phyloP scores from a whole-genome alignment of 2,329 filamentous ascomycete genomes.

The Penicillium brevicompactum region DNA sequence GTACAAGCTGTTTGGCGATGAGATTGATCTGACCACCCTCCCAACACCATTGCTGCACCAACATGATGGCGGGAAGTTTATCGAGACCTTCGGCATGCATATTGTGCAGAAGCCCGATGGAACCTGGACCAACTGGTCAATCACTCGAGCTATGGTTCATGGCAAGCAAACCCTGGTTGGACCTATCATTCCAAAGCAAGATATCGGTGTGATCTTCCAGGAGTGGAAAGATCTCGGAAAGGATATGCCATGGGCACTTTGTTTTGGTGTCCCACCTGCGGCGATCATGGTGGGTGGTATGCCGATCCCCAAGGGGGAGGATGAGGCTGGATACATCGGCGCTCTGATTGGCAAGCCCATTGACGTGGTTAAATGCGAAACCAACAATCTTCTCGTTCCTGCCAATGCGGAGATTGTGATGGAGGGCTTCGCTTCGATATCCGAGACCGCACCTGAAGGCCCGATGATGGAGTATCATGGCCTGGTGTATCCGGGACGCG shows the following conservation, averaged over 20 bases:
- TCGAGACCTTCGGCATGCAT: slow-evolving; percentile 22
- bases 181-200: slow-evolving; percentile 21
- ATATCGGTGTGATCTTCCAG: slow-evolving; percentile 20
- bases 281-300: slow-evolving; percentile 15
- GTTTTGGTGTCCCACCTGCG: slow-evolving; percentile 21
- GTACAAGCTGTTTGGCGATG: slow-evolving; percentile 21
- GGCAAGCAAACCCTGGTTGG: slow-evolving; percentile 15
- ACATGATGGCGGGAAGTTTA: slow-evolving; percentile 19
- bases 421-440: slow-evolving; percentile 20
- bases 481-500: slow-evolving; percentile 13
- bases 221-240: slow-evolving; percentile 24
- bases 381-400: slow-evolving; percentile 22
- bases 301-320: neutral
- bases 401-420: slow-evolving; percentile 24
- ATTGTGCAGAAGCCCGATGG: slow-evolving; percentile 23
- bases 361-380: slow-evolving; percentile 25
- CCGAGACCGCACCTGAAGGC: slow-evolving; percentile 19
- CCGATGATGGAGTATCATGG: slow-evolving; percentile 27
- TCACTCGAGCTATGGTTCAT: slow-evolving; percentile 22
- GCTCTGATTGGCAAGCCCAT: slow-evolving; percentile 18
- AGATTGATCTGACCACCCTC: slow-evolving; percentile 22
- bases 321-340: neutral
- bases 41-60: slow-evolving; percentile 22
- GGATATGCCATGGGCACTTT: slow-evolving; percentile 24
- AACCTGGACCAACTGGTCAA: slow-evolving; percentile 23